Percentiles rank a stretch among this genome's conserved stretches.
Evolutionary conservation across 164 flowering plant species (phyloP).

Genomic region (Vitis labrusca): DNA sequence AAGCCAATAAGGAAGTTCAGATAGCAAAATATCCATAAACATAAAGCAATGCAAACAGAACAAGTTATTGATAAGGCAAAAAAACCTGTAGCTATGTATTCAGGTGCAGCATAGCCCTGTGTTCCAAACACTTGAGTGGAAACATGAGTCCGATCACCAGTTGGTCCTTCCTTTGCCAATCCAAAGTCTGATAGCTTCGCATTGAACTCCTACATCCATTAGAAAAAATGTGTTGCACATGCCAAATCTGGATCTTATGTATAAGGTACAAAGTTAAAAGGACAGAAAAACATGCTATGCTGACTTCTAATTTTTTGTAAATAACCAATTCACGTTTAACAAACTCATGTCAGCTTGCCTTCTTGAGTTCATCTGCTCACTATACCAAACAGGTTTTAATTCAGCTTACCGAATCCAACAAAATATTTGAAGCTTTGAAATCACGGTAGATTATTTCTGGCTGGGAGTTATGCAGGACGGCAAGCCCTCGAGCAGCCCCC

Average conservation of each 20-base stretch:
- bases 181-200: slow-evolving; percentile 68
- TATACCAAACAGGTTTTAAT: background rate
- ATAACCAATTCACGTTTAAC: background rate
- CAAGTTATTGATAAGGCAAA: background rate
- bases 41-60: background rate
- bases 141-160: slow-evolving; percentile 52
- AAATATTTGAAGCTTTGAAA: slow-evolving; percentile 56
- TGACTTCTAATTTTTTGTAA: background rate
- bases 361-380: background rate
- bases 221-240: background rate
- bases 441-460: slow-evolving; percentile 54
- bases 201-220: slow-evolving; percentile 42
- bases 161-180: slow-evolving; percentile 60
- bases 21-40: background rate
- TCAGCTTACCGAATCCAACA: slow-evolving; percentile 42
- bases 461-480: slow-evolving; percentile 41
- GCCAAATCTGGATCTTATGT: background rate
- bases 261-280: background rate
- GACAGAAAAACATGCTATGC: background rate
- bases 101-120: slow-evolving; percentile 63
- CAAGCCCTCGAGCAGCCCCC: slow-evolving; percentile 50
- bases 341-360: background rate
- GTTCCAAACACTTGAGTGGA: slow-evolving; percentile 63
- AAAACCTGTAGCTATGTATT: slow-evolving; percentile 54
- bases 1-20: background rate